phyloP scores from a whole-genome alignment of 1,139 yeast species.

The Yamadazyma epiphylla region DNA sequence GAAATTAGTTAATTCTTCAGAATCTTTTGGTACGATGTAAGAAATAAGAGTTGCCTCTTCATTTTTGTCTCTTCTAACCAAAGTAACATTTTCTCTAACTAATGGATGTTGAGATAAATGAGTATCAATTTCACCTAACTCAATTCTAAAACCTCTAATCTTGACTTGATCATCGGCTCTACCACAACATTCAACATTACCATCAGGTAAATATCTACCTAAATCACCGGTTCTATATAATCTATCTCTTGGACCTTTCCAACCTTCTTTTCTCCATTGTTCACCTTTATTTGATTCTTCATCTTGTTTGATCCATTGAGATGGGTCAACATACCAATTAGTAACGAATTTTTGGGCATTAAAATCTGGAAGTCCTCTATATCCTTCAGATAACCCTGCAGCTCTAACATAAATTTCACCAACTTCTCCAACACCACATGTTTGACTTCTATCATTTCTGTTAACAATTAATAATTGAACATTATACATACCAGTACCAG shows the following conservation, averaged over 20 bases:
- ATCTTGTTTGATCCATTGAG: slow-evolving; percentile 59
- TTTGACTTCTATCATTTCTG: slow-evolving; percentile 78
- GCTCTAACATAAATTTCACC: slow-evolving; percentile 99
- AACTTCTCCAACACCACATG: slow-evolving; percentile 97
- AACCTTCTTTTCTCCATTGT: slow-evolving; percentile 75
- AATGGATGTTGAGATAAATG: slow-evolving; percentile 89
- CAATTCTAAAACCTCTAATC: slow-evolving; percentile 97
- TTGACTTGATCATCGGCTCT: slow-evolving; percentile 99
- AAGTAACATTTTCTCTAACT: slow-evolving; percentile 87
- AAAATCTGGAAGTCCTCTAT: slow-evolving; percentile 84
- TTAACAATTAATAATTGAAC: slow-evolving; percentile 94
- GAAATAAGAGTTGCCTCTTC: slow-evolving; percentile 91
- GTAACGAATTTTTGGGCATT: slow-evolving; percentile 82
- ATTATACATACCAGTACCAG: slow-evolving; percentile 95
- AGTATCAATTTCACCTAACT: slow-evolving; percentile 96
- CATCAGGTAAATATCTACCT: slow-evolving; percentile 95
- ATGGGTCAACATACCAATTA: slow-evolving; percentile 78
- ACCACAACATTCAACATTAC: slow-evolving; percentile 97
- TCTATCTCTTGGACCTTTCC: slow-evolving; percentile 95
- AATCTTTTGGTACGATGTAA: slow-evolving; percentile 80
- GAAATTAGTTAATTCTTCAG: slow-evolving; percentile 52
- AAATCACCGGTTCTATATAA: slow-evolving; percentile 95
- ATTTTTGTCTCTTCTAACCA: slow-evolving; percentile 89
- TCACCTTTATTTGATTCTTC: slow-evolving; percentile 27
- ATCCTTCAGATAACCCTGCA: slow-evolving; percentile 96